These are phyloP conservation scores for Martensiomyces pterosporus DNA, from an alignment of 192 early-diverging fungal species.

Conservation along the genomic window DNA sequence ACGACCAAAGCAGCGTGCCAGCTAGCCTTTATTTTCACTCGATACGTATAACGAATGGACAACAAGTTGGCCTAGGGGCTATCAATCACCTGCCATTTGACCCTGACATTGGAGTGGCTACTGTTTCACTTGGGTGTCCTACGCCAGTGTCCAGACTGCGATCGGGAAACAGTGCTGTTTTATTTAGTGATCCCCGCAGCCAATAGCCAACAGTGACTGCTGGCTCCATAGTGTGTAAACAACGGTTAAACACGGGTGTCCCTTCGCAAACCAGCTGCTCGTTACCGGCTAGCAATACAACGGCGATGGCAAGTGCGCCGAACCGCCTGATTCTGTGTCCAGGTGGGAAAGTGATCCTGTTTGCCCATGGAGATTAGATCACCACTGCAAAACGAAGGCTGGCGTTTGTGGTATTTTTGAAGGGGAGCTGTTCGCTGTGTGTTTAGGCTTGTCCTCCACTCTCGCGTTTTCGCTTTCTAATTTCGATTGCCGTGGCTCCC, in stretches of 20 bases:
- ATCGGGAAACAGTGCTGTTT: background rate
- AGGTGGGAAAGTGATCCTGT: background rate
- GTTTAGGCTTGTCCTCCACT: background rate
- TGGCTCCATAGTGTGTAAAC: too few relatives aligned
- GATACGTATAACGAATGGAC: too few relatives aligned
- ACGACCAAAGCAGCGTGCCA: too few relatives aligned
- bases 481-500: background rate
- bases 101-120: too few relatives aligned
- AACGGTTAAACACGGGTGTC: background rate
- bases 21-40: too few relatives aligned
- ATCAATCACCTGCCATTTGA: too few relatives aligned
- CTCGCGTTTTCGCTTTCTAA: background rate
- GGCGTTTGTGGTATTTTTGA: too few relatives aligned
- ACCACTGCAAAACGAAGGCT: too few relatives aligned
- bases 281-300: background rate
- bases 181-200: background rate
- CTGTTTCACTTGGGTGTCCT: too few relatives aligned
- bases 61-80: too few relatives aligned
- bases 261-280: background rate
- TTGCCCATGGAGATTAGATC: background rate
- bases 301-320: background rate
- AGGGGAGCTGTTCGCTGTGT: background rate
- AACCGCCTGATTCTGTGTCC: background rate
- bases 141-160: background rate
- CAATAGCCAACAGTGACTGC: background rate